Evolutionary conservation across 2,329 filamentous ascomycete genomes (phyloP).

Genomic region (Cladosporium phlei): DNA sequence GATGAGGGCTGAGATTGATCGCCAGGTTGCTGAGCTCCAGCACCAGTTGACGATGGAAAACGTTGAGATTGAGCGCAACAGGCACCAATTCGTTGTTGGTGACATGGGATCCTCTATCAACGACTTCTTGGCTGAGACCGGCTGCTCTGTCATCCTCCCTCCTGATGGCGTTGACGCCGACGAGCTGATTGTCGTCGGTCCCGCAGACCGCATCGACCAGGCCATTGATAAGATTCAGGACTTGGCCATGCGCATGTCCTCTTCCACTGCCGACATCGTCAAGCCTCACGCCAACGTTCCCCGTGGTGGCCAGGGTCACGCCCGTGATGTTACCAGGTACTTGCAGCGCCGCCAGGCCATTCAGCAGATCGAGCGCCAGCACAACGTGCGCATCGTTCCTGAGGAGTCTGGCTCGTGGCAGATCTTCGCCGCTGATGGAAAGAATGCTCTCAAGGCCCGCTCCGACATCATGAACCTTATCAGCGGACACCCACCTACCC

Average conservation of each 20-base stretch:
- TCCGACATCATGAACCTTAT: conserved; percentile 71
- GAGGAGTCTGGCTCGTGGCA: conserved; percentile 77
- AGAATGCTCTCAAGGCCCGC: conserved; percentile 72
- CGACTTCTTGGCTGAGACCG: conserved; percentile 84
- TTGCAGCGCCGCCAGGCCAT: conserved; percentile 77
- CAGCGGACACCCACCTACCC: conserved; percentile 66
- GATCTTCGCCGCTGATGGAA: conserved; percentile 79
- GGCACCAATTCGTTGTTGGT: conserved; percentile 93
- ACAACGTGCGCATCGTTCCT: conserved; percentile 79
- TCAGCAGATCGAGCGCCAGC: conserved; percentile 70
- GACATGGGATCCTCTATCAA: conserved; percentile 73
- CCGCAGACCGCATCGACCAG: conserved; percentile 63
- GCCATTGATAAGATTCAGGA: conserved; percentile 83
- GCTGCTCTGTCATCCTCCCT: conserved; percentile 80
- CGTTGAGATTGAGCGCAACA: conserved; percentile 74
- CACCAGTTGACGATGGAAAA: conserved; percentile 72
- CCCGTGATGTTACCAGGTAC: conserved; percentile 82
- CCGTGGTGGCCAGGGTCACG: conserved; percentile 69
- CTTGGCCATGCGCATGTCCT: conserved; percentile 80
- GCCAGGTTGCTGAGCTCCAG: conserved; percentile 68
- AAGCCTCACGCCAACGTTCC: conserved; percentile 72
- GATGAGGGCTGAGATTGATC: conserved; percentile 75
- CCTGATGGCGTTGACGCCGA: conserved; percentile 73
- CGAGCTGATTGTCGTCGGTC: conserved; percentile 78
- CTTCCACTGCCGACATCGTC: conserved; percentile 75